These are phyloP conservation scores for Stygiomarasmius scandens DNA, from an alignment of 1,284 basidiomycete genomes.

Conservation along the genomic window DNA sequence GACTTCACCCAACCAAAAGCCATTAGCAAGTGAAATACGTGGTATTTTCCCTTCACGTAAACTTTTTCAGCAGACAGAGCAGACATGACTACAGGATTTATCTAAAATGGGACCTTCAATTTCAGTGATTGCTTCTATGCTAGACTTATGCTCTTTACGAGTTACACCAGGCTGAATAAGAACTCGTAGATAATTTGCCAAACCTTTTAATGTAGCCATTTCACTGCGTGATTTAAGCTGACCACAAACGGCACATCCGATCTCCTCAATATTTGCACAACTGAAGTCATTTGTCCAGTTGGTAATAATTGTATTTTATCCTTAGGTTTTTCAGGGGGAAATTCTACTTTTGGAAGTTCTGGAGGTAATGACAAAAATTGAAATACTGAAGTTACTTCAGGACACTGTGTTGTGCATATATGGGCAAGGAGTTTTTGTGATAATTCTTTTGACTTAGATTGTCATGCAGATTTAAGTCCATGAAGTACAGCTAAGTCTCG, in stretches of 20 bases:
- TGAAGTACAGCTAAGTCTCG: no score
- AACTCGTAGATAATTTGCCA: not conserved
- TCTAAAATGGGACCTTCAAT: slow-evolving; percentile 21
- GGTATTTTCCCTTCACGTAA: slow-evolving; percentile 27
- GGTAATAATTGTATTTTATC: no score
- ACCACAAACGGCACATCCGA: not conserved
- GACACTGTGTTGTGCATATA: no score
- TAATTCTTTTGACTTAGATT: no score
- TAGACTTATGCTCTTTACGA: not conserved
- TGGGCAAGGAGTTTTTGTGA: no score
- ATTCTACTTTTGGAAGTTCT: no score
- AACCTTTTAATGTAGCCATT: not conserved
- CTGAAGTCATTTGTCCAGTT: no score
- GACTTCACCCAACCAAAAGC: slow-evolving; percentile 40
- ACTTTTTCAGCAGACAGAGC: slow-evolving; percentile 13
- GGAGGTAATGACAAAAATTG: no score
- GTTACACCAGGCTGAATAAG: not conserved
- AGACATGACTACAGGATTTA: slow-evolving; percentile 17
- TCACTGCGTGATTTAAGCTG: not conserved
- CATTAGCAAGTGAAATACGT: slow-evolving; percentile 32
- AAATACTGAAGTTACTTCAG: no score
- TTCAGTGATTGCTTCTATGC: not conserved
- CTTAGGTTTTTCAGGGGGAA: no score
- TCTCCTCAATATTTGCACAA: not conserved
- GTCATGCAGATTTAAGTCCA: no score